phyloP scores from a whole-genome alignment of 2,329 filamentous ascomycete genomes.

The Nemania sp. region DNA sequence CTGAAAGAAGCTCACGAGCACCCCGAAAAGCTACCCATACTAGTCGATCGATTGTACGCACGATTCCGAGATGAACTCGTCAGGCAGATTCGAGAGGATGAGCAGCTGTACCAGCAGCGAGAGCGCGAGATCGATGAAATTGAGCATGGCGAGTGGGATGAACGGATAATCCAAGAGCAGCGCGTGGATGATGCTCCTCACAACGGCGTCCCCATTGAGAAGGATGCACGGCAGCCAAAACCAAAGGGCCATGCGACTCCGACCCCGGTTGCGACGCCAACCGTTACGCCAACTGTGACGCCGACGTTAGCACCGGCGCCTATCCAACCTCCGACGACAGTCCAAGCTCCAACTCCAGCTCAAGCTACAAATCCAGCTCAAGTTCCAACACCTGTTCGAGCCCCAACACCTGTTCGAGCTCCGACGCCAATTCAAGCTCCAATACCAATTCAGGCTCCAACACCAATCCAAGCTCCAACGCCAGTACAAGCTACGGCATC shows the following conservation, averaged over 20 bases:
- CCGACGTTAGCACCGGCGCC: neutral
- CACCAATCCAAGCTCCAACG: neutral
- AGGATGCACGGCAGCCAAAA: slow-evolving; percentile 36
- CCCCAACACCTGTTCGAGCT: neutral
- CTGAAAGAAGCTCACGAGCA: slow-evolving; percentile 76
- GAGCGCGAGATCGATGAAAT: slow-evolving; percentile 76
- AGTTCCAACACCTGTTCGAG: neutral
- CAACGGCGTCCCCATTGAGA: slow-evolving; percentile 35
- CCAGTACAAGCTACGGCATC: neutral
- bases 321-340: neutral
- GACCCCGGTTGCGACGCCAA: slow-evolving; percentile 23
- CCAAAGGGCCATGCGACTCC: slow-evolving; percentile 42
- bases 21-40: slow-evolving; percentile 73
- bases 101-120: slow-evolving; percentile 72
- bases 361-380: neutral
- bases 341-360: neutral
- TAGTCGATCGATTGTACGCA: slow-evolving; percentile 80
- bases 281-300: slow-evolving; percentile 1
- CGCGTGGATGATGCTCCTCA: slow-evolving; percentile 34
- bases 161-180: slow-evolving; percentile 41
- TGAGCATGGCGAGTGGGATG: slow-evolving; percentile 62
- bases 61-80: slow-evolving; percentile 78
- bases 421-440: neutral
- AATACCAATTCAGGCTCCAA: neutral
- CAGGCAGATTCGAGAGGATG: slow-evolving; percentile 79